Percentiles rank a stretch among this genome's conserved stretches.
Evolutionary conservation across 352 stramenopile genomes (phyloP).

Genomic region (Globisporangium viniferum): DNA sequence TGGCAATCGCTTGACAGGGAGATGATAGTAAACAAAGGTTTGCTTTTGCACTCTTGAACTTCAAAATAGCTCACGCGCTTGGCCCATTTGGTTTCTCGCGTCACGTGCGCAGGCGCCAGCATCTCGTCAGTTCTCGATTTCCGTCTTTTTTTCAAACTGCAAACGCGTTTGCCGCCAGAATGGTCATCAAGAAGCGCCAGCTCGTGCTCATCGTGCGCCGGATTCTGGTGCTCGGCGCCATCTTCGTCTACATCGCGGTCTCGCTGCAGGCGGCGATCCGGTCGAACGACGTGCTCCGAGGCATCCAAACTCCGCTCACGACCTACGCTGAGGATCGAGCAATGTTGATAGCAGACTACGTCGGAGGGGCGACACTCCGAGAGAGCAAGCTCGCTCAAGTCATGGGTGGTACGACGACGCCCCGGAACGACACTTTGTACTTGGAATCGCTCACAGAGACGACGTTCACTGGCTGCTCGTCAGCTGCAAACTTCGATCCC

Average conservation of each 20-base stretch:
- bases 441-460: constrained; percentile 20
- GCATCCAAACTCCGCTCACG: neutral
- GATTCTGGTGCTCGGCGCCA: neutral
- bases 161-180: neutral
- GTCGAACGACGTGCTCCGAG: neutral
- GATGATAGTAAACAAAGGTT: neutral
- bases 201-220: constrained; percentile 3
- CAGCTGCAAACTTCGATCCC: constrained; percentile 8
- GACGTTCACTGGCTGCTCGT: constrained; percentile 22
- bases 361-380: constrained; percentile 21
- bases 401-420: constrained; percentile 25
- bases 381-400: constrained; percentile 34
- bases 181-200: neutral
- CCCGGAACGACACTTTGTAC: constrained; percentile 27
- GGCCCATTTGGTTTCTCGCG: neutral
- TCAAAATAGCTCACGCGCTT: no score
- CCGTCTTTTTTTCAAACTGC: no score
- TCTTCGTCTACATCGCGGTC: constrained; percentile 8
- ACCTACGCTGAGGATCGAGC: neutral
- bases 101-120: neutral
- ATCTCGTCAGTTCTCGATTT: no score
- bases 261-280: constrained; percentile 4
- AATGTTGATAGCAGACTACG: constrained; percentile 25
- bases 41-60: neutral
- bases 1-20: neutral